These are phyloP conservation scores for Candida chilensis DNA, from an alignment of 805 yeast species.

Conservation along the genomic window DNA sequence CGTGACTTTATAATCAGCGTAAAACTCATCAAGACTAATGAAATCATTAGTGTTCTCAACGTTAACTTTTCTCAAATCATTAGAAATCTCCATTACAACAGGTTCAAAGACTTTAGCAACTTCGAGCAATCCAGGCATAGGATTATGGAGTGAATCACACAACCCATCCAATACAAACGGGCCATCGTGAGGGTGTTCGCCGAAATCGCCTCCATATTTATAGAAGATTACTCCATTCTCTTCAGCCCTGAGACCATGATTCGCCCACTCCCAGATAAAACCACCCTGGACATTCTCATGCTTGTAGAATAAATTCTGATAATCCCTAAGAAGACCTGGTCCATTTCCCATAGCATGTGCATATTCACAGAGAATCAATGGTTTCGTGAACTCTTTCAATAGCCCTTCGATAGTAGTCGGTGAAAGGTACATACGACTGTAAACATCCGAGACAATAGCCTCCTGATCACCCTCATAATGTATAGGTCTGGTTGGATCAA, in stretches of 20 bases:
- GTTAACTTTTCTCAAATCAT: slow-evolving; percentile 3
- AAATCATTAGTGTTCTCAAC: slow-evolving; percentile 11
- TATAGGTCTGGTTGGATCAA: slow-evolving; percentile 16
- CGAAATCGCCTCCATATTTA: slow-evolving; percentile 26
- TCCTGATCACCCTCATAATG: slow-evolving; percentile 21
- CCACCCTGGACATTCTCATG: slow-evolving; percentile 21
- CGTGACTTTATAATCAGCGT: too few species aligned
- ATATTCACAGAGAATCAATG: slow-evolving; percentile 24
- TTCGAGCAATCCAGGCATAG: slow-evolving; percentile 22
- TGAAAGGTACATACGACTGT: slow-evolving; percentile 19
- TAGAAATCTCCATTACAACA: too few species aligned
- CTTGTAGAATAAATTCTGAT: slow-evolving; percentile 18
- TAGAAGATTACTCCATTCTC: slow-evolving; percentile 5
- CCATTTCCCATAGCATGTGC: slow-evolving; percentile 30
- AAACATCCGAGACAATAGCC: slow-evolving; percentile 16
- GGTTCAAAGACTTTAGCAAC: slow-evolving; percentile 21
- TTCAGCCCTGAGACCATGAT: slow-evolving; percentile 18
- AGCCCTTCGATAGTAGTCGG: slow-evolving; percentile 11
- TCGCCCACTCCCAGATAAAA: slow-evolving; percentile 29
- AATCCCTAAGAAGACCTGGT: slow-evolving; percentile 20
- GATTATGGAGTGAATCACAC: slow-evolving; percentile 16
- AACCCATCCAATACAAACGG: slow-evolving; percentile 26
- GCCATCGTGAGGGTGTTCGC: slow-evolving; percentile 21
- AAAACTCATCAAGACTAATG: slow-evolving; percentile 7
- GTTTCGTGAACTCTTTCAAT: slow-evolving; percentile 13